Base-by-base conservation (phyloP, 495 filamentous ascomycete genomes). In the Neurospora sp. region DNA sequence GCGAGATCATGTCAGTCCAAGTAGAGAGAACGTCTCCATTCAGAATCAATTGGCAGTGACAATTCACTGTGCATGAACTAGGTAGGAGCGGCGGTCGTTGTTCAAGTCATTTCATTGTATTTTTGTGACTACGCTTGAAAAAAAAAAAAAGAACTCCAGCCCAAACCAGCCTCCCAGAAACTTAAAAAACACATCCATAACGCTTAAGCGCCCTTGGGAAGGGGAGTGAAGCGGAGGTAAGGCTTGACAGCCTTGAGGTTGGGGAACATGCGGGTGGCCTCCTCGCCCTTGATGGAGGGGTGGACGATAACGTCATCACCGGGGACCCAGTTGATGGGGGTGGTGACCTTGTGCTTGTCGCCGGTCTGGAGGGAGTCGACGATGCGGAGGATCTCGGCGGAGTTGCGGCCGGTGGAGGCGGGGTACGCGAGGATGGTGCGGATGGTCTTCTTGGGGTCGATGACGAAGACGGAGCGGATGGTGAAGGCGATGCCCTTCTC, bases 381-480 rank as follows among this genome's bases (percentile, higher is more conserved):
- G 70, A 98, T 91, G 78, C 96, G 93, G 74, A 99, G 89, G 71
- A 99, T 93, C 85, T 98, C 96, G 76, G 93, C 94, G 72, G 93
- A 92, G 86, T 98, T 99, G 78, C 96, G 93, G 80, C 96, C 96
- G 39, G 96, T 98, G 59, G 94, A 97, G 72, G 96, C 96, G 20
- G 96, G 96, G 88, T 98, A 99, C 77, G 94, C 91, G 74, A 98
- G 88, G 82, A 97, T 98, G 78, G 94, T 90, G 78, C 96, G 94
- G 83, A 98, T 98, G 73, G 90, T 94, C 90, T 98, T 98, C 88
- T 91, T 97, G 71, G 96, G 96, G 87, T 98, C 96, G 82, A 99
- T 96, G 86, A 98, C 87, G 88, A 98, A 99, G 83, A 98, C 96
- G 75, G 93, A 97, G 80, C 96, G 94, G 87, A 99, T 98, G 81